A percentile compares a stretch with the other conserved stretches of the same genome.
Conservation (phyloP, 371 early-diverging fungal species). For the Syncephalastrum contaminatum region DNA sequence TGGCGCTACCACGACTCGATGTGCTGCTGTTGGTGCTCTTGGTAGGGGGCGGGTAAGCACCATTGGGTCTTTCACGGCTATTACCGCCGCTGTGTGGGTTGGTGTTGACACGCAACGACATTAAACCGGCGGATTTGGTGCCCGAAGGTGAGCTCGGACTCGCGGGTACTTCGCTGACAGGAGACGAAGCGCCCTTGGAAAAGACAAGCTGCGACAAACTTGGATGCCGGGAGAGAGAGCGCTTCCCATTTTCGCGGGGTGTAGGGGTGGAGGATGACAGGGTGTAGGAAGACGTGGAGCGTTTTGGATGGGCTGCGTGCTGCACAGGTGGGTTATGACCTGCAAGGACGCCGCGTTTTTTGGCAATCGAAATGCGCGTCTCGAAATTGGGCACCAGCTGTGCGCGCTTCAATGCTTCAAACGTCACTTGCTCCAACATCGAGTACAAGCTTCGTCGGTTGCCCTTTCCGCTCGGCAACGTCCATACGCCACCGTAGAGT, state of each 20-base stretch:
- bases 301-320: slow-evolving; percentile 14
- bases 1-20: neutral
- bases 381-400: slow-evolving; percentile 54
- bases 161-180: slow-evolving; percentile 17
- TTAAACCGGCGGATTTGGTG: slow-evolving; percentile 32
- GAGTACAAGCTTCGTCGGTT: slow-evolving; percentile 45
- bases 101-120: slow-evolving; percentile 14
- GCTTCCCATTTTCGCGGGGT: slow-evolving; percentile 11
- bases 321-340: slow-evolving; percentile 11
- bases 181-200: slow-evolving; percentile 21
- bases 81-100: neutral
- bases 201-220: slow-evolving; percentile 38
- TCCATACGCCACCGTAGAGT: slow-evolving; percentile 49
- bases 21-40: slow-evolving; percentile 4
- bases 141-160: slow-evolving; percentile 32
- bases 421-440: slow-evolving; percentile 48
- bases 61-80: slow-evolving; percentile 7
- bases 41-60: neutral
- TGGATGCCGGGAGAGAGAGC: slow-evolving; percentile 16
- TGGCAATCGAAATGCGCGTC: slow-evolving; percentile 46
- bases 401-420: slow-evolving; percentile 51
- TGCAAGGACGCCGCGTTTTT: slow-evolving; percentile 40
- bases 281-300: slow-evolving; percentile 13
- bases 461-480: slow-evolving; percentile 33
- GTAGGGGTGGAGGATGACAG: slow-evolving; percentile 16